phyloP scores from a whole-genome alignment of 140 eudicot genomes.

The Flaveria floridana region DNA sequence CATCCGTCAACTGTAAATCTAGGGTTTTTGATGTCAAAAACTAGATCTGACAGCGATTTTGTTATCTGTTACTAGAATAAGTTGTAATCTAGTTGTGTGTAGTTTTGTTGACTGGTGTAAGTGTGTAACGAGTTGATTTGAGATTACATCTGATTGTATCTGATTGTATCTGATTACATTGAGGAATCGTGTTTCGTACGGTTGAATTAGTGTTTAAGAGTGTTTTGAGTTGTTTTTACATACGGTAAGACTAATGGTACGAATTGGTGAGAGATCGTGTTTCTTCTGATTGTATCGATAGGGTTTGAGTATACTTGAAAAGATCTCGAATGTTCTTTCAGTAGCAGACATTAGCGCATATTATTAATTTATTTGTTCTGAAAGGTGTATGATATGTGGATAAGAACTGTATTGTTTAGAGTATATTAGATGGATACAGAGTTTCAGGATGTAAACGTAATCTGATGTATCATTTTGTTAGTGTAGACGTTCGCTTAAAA shows the following conservation, averaged over 20 bases:
- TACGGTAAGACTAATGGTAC: not conserved
- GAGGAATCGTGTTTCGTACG: not conserved
- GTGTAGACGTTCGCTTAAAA: not conserved
- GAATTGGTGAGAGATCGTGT: not conserved
- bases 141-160: not conserved
- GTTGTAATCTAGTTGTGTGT: not conserved
- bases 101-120: not conserved
- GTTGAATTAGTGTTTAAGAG: not conserved
- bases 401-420: not conserved
- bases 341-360: not conserved
- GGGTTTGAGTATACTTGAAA: not conserved
- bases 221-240: not conserved
- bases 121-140: conserved; percentile 11
- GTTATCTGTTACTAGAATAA: not conserved
- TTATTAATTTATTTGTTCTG: not conserved
- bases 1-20: not conserved
- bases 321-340: not conserved
- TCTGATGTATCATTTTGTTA: not conserved
- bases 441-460: not conserved
- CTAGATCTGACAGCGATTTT: conserved; percentile 3
- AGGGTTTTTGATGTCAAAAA: conserved; percentile 18
- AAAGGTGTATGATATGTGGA: not conserved
- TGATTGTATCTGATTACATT: not conserved
- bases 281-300: not conserved
- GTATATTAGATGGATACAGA: not conserved